Evolutionary conservation across 768 basidiomycete genomes (phyloP), one percentile per base, ranked within the genome.

Genomic region (Hericium erinaceus): DNA sequence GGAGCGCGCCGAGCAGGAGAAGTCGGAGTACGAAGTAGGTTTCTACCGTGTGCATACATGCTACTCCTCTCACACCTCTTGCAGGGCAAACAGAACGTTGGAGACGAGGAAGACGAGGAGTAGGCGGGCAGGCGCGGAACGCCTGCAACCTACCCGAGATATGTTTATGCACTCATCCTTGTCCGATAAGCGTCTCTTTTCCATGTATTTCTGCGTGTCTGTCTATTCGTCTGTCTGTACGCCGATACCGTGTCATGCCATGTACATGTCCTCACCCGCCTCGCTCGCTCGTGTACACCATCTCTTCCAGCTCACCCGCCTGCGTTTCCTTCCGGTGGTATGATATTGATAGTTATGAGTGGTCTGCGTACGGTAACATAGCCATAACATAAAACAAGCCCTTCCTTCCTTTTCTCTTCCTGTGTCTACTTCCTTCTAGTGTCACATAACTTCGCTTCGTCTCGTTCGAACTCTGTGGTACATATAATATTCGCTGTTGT

Each of bases 1-100:
- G 79, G 69, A 76, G 59, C 82, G 95, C 54, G 92, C 91, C 33
- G 93, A 92, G 65, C 79, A 84, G 57, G 91, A 92, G 70, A 91
- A 90, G 70, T 71, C 72, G 51, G 71, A 69, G 4, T 65, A 76
- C 65, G 68, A 76, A 48, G 78, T 79, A 57, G 2, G 15, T n/a
- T 58, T 7, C 24, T 0, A 13, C 37, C 33, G 1, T 18, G 12
- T 22, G 53, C 61, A 24, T 58, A 64, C 16, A 39, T 16, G 16
- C 1, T 26, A 3, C 38, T 33, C 15, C 20, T 24, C n/a, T 40
- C 28, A 33, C 53, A 33, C 24, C 9, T 20, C 26, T 51, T 16
- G 24, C 60, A 73, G 71, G 68, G 64, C 56, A 72, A 75, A 72
- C 74, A 75, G 59, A 63, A 62, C 51, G 74, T 73, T 49, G 72